Percentiles rank a stretch among this genome's conserved stretches.
Evolutionary conservation across 495 filamentous ascomycete genomes (phyloP).

Genomic region (Aspergillus cristatus): DNA sequence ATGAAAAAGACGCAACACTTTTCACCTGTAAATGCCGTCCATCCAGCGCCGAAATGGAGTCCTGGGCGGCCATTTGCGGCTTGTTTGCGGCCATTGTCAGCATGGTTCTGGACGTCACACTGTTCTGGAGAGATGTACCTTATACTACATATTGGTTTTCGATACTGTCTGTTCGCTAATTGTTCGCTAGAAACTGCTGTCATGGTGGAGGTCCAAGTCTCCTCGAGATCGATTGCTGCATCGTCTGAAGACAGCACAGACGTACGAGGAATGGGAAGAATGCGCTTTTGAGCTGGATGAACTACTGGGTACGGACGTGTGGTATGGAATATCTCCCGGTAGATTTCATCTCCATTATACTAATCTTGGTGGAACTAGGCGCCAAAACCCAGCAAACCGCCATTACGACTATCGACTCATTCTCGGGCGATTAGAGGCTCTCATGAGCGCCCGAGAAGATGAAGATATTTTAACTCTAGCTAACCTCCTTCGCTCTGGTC

Average conservation of each 20-base stretch:
- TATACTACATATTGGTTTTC: too few relatives aligned
- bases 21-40: too few relatives aligned
- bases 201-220: slow-evolving; percentile 34
- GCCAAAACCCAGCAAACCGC: slow-evolving; percentile 69
- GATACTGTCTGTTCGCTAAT: slow-evolving; percentile 1
- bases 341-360: neutral
- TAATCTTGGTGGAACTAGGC: slow-evolving; percentile 34
- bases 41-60: slow-evolving; percentile 8
- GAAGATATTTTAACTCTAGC: slow-evolving; percentile 67
- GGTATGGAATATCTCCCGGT: slow-evolving; percentile 36
- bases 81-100: slow-evolving; percentile 39
- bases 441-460: slow-evolving; percentile 64
- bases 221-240: slow-evolving; percentile 23
- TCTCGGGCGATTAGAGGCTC: slow-evolving; percentile 59
- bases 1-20: too few relatives aligned
- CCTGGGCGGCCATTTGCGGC: slow-evolving; percentile 19
- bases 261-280: slow-evolving; percentile 78
- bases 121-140: slow-evolving; percentile 57
- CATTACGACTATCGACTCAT: slow-evolving; percentile 90
- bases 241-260: slow-evolving; percentile 49
- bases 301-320: slow-evolving; percentile 67
- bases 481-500: slow-evolving; percentile 72
- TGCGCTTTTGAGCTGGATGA: slow-evolving; percentile 73
- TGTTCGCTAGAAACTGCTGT: slow-evolving; percentile 20
- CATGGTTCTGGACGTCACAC: slow-evolving; percentile 51